Evolutionary conservation across 345 rosid genomes (phyloP).

Genomic region (Crucihimalaya himalaica): DNA sequence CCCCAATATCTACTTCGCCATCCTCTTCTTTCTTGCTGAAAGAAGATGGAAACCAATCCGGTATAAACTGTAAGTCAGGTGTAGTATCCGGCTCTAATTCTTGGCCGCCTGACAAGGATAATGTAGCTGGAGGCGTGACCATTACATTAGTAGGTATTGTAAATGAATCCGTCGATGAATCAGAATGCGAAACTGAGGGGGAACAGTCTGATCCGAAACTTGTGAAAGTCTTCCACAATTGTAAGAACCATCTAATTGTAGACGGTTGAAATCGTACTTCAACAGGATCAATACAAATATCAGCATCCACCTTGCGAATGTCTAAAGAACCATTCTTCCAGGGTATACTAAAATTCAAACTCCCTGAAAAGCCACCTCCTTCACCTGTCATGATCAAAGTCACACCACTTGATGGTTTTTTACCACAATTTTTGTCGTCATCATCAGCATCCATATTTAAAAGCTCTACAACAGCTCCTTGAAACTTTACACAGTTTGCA

Average conservation of each 20-base stretch:
- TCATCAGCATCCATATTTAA: slow-evolving; percentile 56
- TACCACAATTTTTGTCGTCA: slow-evolving; percentile 24
- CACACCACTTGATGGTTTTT: slow-evolving; percentile 43
- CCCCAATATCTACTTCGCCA: slow-evolving; percentile 71
- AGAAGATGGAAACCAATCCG: slow-evolving; percentile 80
- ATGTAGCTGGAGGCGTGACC: slow-evolving; percentile 40
- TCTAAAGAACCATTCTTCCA: slow-evolving; percentile 95
- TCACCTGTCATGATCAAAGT: slow-evolving; percentile 62
- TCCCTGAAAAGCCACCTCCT: slow-evolving; percentile 82
- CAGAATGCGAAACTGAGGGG: slow-evolving; percentile 49
- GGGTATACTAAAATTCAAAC: slow-evolving; percentile 81
- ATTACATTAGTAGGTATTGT: slow-evolving; percentile 37
- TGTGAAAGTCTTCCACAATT: slow-evolving; percentile 55
- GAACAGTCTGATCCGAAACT: slow-evolving; percentile 48
- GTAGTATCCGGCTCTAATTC: slow-evolving; percentile 48
- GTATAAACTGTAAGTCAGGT: slow-evolving; percentile 65
- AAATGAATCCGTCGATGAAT: slow-evolving; percentile 41
- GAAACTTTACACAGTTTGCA: slow-evolving; percentile 72
- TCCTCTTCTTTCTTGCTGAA: slow-evolving; percentile 41
- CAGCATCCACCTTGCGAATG: slow-evolving; percentile 81
- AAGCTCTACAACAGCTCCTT: slow-evolving; percentile 80
- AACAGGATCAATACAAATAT: slow-evolving; percentile 72
- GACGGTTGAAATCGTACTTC: slow-evolving; percentile 72
- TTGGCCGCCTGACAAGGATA: slow-evolving; percentile 44
- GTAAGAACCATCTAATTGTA: slow-evolving; percentile 68